Conservation (phyloP, 257 asterid genomes). For the Primulina huaijiensis region DNA sequence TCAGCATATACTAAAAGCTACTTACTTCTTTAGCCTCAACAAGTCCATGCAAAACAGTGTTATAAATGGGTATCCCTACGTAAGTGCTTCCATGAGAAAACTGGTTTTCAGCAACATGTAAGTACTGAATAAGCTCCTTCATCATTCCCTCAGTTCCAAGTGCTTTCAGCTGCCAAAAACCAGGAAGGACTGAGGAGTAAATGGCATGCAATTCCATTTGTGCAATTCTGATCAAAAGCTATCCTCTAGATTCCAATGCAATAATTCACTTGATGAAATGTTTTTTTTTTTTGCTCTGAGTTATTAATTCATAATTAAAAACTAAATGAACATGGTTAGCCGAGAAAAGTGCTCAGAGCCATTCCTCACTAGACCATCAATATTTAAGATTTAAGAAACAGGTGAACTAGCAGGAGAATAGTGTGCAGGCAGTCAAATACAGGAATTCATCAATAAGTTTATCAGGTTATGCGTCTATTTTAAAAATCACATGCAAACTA, state of each 20-base stretch:
- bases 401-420: neutral
- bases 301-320: neutral
- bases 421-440: neutral
- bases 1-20: slow-evolving; percentile 24
- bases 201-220: slow-evolving; percentile 19
- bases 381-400: neutral
- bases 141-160: slow-evolving; percentile 79
- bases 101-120: slow-evolving; percentile 53
- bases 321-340: neutral
- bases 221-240: slow-evolving; percentile 15
- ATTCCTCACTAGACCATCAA: neutral
- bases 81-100: slow-evolving; percentile 27
- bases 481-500: neutral
- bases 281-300: slow-evolving; percentile 1
- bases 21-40: slow-evolving; percentile 74
- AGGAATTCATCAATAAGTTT: neutral
- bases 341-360: neutral
- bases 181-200: slow-evolving; percentile 26
- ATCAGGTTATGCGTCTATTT: neutral
- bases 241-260: neutral
- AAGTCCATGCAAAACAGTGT: slow-evolving; percentile 69
- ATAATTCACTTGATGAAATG: slow-evolving; percentile 14
- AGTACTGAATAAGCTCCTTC: slow-evolving; percentile 50
- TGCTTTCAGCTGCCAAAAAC: slow-evolving; percentile 63
- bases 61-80: slow-evolving; percentile 47